Evolutionary conservation across 75 land plant species (phyloP).

Genomic region (Selaginella tamariscina): DNA sequence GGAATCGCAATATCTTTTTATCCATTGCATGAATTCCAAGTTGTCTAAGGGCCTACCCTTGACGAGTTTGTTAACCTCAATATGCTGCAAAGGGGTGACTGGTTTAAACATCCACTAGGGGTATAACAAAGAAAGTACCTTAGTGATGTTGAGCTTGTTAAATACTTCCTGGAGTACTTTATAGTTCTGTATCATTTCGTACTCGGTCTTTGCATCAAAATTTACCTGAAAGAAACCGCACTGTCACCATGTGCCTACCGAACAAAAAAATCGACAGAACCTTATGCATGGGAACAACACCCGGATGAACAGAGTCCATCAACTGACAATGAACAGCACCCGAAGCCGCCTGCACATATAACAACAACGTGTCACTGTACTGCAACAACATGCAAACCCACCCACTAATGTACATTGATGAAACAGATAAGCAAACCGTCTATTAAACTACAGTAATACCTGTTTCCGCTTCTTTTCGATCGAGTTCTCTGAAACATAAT

Average conservation of each 20-base stretch:
- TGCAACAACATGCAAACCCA: too few species aligned
- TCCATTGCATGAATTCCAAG: constrained; percentile 68
- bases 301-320: constrained; percentile 60
- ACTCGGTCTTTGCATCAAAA: constrained; percentile 79
- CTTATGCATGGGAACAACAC: constrained; percentile 54
- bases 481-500: too few species aligned
- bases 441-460: too few species aligned
- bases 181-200: constrained; percentile 90
- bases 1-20: constrained; percentile 68
- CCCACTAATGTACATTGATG: too few species aligned
- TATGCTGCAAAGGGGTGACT: constrained; percentile 32
- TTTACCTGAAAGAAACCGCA: constrained; percentile 41
- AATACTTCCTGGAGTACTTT: constrained; percentile 84
- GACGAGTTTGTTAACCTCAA: constrained; percentile 67
- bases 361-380: too few species aligned
- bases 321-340: constrained; percentile 82
- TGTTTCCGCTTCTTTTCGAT: too few species aligned
- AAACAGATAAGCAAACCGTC: too few species aligned
- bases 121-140: constrained; percentile 31
- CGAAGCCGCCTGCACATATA: constrained; percentile 19
- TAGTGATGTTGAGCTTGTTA: constrained; percentile 66
- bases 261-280: constrained; percentile 12
- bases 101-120: constrained; percentile 1
- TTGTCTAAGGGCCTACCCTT: constrained; percentile 68
- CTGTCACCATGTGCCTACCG: not conserved